Base-by-base conservation (phyloP, 352 stramenopile genomes). In the Phytophthora pluvialis region DNA sequence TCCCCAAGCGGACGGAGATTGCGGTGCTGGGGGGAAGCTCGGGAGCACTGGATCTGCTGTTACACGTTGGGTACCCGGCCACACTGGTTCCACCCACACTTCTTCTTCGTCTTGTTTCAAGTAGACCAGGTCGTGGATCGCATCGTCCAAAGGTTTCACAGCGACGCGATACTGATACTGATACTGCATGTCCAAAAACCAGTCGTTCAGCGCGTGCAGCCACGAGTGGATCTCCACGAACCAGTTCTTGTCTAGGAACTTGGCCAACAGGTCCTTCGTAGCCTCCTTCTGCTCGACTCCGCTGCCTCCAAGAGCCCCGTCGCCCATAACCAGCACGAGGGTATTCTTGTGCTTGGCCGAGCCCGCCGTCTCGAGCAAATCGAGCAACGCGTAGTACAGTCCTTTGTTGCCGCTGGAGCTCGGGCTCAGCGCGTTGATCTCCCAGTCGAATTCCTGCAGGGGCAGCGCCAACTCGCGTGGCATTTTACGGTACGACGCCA, bases 211-310 rank as follows among this genome's bases (percentile, higher is more conserved):
- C 25, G 70, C 59, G n/a, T 65, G 53, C 28, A 82, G 42, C 74
- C 74, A 82, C 57, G 71, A 68, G 26, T 82, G 71, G n/a, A 82
- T 54, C 44, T 82, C 71, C 3, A 78, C 61, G 15, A 40, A 67
- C 74, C 74, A 82, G 21, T 64, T 64, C 29, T 78, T 67, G 3
- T 67, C 56, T 2, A 82, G 29, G n/a, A 78, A 82, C 47, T 53
- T 54, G 21, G 53, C 49, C 52, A 80, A 38, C 12, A 82, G 53
- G 4, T 73, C 60, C 12, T 58, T 67, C n/a, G 76, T 78, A 5
- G 60, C 67, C 31, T 67, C 67, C n/a, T 69, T 66, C 50, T 72
- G 64, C 15, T 72, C 58, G 0, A 47, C 25, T 33, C 64, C 64
- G n/a, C 75, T 79, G 5, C 63, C 48, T 15, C 68, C 64, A 13